Percentiles rank a stretch among this genome's conserved stretches.
Conservation (phyloP, 148 eudicot species). For the Nyssa sinensis region DNA sequence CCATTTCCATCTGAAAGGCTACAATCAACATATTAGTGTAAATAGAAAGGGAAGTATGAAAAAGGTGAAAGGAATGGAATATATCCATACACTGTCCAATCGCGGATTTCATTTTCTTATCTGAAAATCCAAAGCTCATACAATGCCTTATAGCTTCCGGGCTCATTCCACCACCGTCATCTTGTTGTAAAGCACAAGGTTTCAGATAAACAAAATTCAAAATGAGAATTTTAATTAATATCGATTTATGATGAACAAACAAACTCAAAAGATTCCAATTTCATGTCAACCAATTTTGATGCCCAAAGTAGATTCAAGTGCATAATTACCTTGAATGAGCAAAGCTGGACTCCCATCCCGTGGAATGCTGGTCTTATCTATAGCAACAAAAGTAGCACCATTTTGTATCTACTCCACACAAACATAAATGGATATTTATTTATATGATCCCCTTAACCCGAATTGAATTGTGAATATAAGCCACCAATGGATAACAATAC, state of each 20-base stretch:
- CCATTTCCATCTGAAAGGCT: conserved; percentile 72
- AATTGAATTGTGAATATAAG: neutral
- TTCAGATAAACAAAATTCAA: conserved; percentile 1
- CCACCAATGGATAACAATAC: neutral
- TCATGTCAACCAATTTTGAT: neutral
- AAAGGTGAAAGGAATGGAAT: neutral
- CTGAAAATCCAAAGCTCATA: conserved; percentile 78
- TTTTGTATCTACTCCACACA: conserved; percentile 48
- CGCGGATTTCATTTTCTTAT: conserved; percentile 45
- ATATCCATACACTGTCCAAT: conserved; percentile 60
- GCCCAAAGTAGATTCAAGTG: neutral
- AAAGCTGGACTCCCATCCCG: conserved; percentile 59
- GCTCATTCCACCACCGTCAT: conserved; percentile 74
- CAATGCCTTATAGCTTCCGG: conserved; percentile 56
- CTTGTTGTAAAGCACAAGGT: conserved; percentile 31
- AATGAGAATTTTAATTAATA: neutral
- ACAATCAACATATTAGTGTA: conserved; percentile 7
- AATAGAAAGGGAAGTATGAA: conserved; percentile 6
- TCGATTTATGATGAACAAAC: neutral
- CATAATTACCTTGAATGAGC: conserved; percentile 51
- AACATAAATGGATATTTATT: neutral
- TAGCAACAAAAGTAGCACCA: conserved; percentile 60
- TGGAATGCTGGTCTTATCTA: conserved; percentile 59
- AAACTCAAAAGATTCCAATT: neutral
- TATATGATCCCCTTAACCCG: neutral